These are phyloP conservation scores for Kodamaea hsintzibuensis DNA, from an alignment of 805 yeast genomes.

Conservation along the genomic window DNA sequence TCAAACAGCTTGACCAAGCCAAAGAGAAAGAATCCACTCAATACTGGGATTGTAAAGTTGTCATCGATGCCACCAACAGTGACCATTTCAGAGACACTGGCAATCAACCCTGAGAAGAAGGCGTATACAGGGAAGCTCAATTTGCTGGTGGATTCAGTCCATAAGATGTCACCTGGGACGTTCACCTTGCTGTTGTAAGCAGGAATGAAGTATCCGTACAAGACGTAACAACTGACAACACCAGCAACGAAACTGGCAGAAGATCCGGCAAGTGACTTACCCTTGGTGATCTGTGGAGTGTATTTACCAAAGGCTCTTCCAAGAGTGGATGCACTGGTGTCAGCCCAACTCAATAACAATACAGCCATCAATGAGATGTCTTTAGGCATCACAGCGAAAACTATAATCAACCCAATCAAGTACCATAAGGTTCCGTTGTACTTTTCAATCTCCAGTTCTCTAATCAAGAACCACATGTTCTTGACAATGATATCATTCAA, in stretches of 20 bases:
- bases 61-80: slow-evolving; percentile 81
- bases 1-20: slow-evolving; percentile 37
- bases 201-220: slow-evolving; percentile 78
- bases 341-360: slow-evolving; percentile 90
- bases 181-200: slow-evolving; percentile 50
- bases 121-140: slow-evolving; percentile 57
- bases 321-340: slow-evolving; percentile 92
- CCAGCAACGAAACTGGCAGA: slow-evolving; percentile 83
- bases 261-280: slow-evolving; percentile 89
- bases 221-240: slow-evolving; percentile 56
- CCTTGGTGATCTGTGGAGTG: slow-evolving; percentile 72
- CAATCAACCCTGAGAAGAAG: slow-evolving; percentile 71
- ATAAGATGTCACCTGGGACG: slow-evolving; percentile 57
- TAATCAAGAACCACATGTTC: slow-evolving; percentile 76
- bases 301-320: slow-evolving; percentile 85
- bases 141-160: slow-evolving; percentile 62
- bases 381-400: slow-evolving; percentile 69
- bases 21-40: slow-evolving; percentile 69
- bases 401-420: slow-evolving; percentile 71
- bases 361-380: slow-evolving; percentile 80
- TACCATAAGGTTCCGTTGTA: slow-evolving; percentile 91
- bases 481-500: slow-evolving; percentile 69
- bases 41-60: slow-evolving; percentile 89
- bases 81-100: slow-evolving; percentile 84
- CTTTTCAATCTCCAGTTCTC: slow-evolving; percentile 70